Evolutionary conservation across 2,329 filamentous ascomycete species (phyloP).

Genomic region (Ascochyta koolunga): DNA sequence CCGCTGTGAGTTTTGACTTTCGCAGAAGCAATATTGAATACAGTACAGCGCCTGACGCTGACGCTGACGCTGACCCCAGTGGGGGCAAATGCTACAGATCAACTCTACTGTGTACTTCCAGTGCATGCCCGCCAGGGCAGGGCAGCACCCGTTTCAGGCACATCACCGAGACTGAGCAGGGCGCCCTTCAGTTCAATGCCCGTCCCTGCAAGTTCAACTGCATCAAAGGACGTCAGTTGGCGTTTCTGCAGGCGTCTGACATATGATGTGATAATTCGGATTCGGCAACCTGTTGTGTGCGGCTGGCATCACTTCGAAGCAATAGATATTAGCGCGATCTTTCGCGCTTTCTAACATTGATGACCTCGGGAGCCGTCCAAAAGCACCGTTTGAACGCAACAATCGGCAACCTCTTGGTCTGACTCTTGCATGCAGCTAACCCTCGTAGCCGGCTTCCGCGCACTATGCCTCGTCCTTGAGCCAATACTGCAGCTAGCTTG

Average conservation of each 20-base stretch:
- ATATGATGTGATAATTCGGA: conserved; percentile 29
- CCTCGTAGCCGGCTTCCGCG: conserved; percentile 35
- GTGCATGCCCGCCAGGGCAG: conserved; percentile 28
- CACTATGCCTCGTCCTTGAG: conserved; percentile 23
- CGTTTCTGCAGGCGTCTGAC: conserved; percentile 27
- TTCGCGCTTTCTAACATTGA: conserved; percentile 26
- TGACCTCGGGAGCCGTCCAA: conserved; percentile 17
- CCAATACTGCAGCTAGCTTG: conserved; percentile 19
- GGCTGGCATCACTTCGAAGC: conserved; percentile 35
- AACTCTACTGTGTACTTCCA: conserved; percentile 19
- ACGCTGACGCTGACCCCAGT: conserved; percentile 28
- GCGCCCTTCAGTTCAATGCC: conserved; percentile 19
- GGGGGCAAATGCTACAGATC: conserved; percentile 15
- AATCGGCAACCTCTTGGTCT: conserved; percentile 30
- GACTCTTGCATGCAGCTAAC: conserved; percentile 37
- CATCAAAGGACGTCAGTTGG: conserved; percentile 23
- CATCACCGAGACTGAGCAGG: conserved; percentile 9
- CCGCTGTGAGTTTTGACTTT: conserved; percentile 30
- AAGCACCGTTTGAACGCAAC: conserved; percentile 33
- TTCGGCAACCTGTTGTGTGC: conserved; percentile 27
- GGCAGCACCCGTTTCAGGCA: conserved; percentile 20
- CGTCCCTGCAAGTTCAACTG: conserved; percentile 15
- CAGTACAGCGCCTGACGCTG: conserved; percentile 24
- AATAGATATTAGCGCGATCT: conserved; percentile 34
- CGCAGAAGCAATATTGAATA: conserved; percentile 25